A percentile compares a stretch with the other conserved stretches of the same genome.
Evolutionary conservation across 495 filamentous ascomycete genomes (phyloP).

Genomic region (Daldinia caldariorum): DNA sequence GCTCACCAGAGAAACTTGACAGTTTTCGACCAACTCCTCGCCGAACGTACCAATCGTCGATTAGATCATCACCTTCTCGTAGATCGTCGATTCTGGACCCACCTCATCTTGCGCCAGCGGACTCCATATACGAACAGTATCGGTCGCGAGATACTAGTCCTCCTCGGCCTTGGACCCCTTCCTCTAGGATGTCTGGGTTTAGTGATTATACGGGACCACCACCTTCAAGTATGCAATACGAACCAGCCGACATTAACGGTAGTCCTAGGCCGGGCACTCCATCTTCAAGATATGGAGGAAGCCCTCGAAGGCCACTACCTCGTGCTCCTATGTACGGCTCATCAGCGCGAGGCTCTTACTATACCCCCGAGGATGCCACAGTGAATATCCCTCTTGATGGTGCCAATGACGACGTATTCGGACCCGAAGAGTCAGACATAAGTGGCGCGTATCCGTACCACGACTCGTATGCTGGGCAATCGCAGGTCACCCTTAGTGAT

Average conservation of each 20-base stretch:
- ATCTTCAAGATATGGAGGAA: conserved; percentile 84
- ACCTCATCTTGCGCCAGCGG: conserved; percentile 59
- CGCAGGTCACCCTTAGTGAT: conserved; percentile 59
- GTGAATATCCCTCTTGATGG: conserved; percentile 67
- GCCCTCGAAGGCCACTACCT: conserved; percentile 86
- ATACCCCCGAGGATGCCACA: conserved; percentile 62
- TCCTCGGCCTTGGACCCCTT: conserved; percentile 77
- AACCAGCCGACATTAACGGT: conserved; percentile 88
- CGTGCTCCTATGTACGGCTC: conserved; percentile 85
- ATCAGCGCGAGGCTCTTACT: conserved; percentile 50
- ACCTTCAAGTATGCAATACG: conserved; percentile 74
- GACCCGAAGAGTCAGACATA: conserved; percentile 62
- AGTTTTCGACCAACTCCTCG: conserved; percentile 51
- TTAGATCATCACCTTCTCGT: conserved; percentile 56
- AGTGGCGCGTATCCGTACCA: conserved; percentile 53
- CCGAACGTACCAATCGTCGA: conserved; percentile 60
- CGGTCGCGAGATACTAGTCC: conserved; percentile 56
- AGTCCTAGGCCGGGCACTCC: conserved; percentile 90
- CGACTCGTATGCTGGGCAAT: conserved; percentile 73
- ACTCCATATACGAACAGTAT: conserved; percentile 57
- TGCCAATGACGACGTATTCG: conserved; percentile 79
- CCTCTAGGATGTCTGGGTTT: conserved; percentile 59
- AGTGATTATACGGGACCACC: conserved; percentile 76
- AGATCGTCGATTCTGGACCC: conserved; percentile 56
- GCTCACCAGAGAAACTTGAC: conserved; percentile 53